Percentiles rank a stretch among this genome's conserved stretches.
Evolutionary conservation across 73 alveolate genomes (phyloP).

Genomic region (Uronychia setigera): DNA sequence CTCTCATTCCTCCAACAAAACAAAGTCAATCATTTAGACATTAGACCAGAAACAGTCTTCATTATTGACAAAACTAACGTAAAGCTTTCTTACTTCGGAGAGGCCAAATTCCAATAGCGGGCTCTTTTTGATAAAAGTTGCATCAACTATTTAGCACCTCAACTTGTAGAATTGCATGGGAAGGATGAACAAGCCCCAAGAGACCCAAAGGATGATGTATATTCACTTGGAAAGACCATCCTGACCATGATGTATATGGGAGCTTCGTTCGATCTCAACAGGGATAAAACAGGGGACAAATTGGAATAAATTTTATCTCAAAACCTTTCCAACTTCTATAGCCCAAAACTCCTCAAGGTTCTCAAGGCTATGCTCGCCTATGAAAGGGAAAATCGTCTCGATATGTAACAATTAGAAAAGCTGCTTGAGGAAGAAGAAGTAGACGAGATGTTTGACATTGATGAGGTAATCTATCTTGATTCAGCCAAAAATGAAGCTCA

Average conservation of each 20-base stretch:
- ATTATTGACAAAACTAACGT: neutral
- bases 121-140: neutral
- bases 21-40: neutral
- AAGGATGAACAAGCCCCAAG: neutral
- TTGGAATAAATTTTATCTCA: neutral
- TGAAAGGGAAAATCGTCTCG: neutral
- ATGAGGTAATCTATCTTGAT: neutral
- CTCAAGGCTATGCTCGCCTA: neutral
- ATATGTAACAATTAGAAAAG: neutral
- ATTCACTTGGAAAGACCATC: neutral
- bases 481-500: neutral
- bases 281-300: neutral
- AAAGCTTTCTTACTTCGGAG: slow-evolving; percentile 9
- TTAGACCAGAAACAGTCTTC: neutral
- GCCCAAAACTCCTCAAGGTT: neutral
- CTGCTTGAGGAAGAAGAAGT: neutral
- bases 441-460: neutral
- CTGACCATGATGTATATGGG: neutral
- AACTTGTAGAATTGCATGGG: neutral
- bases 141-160: slow-evolving; percentile 2
- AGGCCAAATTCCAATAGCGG: neutral
- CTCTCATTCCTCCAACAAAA: neutral
- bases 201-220: neutral
- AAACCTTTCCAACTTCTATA: neutral
- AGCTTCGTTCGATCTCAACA: neutral